phyloP scores from a whole-genome alignment of 352 stramenopile species.

The Globisporangium carolinianum region DNA sequence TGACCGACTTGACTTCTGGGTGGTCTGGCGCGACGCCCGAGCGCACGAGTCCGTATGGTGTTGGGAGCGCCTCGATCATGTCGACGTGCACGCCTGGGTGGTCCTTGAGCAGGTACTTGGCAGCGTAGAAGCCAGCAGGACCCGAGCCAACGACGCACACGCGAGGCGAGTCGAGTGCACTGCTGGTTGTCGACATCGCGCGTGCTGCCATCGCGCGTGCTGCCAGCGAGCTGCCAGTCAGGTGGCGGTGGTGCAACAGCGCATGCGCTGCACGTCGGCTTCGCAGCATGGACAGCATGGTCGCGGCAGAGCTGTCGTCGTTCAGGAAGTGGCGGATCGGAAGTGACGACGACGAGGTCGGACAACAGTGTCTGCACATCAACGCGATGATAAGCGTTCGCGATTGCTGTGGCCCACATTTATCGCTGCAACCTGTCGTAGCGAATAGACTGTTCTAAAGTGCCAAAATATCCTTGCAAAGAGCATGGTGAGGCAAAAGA shows the following conservation, averaged over 20 bases:
- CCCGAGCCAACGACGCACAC: slow-evolving; percentile 89
- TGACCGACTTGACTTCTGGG: slow-evolving; percentile 97
- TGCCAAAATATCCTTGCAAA: neutral
- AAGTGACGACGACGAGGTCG: too few relatives aligned
- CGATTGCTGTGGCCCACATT: too few relatives aligned
- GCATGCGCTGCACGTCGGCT: neutral
- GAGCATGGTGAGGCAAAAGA: too few relatives aligned
- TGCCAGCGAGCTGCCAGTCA: neutral
- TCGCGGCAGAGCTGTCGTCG: too few relatives aligned
- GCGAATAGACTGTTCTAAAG: too few relatives aligned
- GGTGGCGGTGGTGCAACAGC: neutral
- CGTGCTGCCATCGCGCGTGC: neutral
- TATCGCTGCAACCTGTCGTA: too few relatives aligned
- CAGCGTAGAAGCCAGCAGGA: slow-evolving; percentile 90
- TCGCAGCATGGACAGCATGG: neutral
- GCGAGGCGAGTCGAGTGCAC: slow-evolving; percentile 15
- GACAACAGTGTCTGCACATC: too few relatives aligned
- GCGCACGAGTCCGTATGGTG: slow-evolving; percentile 94
- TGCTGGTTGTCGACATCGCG: neutral
- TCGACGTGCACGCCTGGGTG: slow-evolving; percentile 56
- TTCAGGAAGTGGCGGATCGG: too few relatives aligned
- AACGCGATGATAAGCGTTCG: too few relatives aligned
- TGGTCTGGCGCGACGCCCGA: slow-evolving; percentile 97
- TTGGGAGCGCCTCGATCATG: slow-evolving; percentile 93
- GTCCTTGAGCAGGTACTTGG: slow-evolving; percentile 93